Percentiles rank a stretch among this genome's conserved stretches.
These are phyloP conservation scores for Micractinium sp. DNA, from an alignment of 139 green algal species.

Conservation along the genomic window DNA sequence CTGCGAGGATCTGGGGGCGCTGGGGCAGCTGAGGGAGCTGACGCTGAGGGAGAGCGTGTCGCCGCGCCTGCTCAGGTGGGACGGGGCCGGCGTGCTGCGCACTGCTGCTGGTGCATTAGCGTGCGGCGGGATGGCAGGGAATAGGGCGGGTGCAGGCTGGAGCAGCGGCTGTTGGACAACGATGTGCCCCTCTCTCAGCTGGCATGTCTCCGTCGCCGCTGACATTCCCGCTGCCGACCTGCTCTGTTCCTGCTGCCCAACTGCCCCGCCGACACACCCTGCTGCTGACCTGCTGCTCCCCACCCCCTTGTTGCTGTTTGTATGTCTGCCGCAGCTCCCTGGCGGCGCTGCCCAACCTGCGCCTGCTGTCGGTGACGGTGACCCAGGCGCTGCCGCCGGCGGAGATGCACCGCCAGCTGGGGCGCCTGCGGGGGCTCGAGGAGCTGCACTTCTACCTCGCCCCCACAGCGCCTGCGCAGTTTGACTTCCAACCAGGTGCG, in stretches of 20 bases:
- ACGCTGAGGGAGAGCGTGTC: slow-evolving; percentile 7
- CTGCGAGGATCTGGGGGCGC: background rate
- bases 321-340: background rate
- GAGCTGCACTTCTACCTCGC: slow-evolving; percentile 30
- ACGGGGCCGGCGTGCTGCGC: no score
- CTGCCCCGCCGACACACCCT: background rate
- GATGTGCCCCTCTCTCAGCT: no score
- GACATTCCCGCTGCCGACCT: background rate
- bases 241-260: background rate
- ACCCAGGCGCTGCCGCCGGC: background rate
- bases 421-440: background rate
- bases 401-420: background rate
- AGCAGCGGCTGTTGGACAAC: no score
- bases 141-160: no score
- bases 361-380: slow-evolving; percentile 15
- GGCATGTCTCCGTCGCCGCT: no score
- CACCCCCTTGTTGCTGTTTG: background rate
- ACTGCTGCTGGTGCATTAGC: no score
- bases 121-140: no score
- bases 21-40: background rate
- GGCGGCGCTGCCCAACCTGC: slow-evolving; percentile 2
- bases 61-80: background rate
- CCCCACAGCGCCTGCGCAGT: background rate
- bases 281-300: background rate
- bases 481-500: slow-evolving; percentile 6